Conservation (phyloP, 768 basidiomycete species). For the Lentinula edodes region DNA sequence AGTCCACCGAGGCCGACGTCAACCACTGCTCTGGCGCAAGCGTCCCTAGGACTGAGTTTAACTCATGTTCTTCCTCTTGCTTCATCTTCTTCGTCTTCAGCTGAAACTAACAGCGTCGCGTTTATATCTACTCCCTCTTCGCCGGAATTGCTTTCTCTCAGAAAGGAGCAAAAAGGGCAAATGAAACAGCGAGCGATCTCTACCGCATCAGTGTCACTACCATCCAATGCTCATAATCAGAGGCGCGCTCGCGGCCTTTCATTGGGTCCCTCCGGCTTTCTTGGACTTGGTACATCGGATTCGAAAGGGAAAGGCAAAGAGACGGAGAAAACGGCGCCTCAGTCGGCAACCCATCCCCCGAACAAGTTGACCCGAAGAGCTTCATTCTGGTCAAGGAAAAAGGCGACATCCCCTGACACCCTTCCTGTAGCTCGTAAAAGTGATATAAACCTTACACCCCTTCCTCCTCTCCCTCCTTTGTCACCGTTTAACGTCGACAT, state of each 20-base stretch:
- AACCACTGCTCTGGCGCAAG: slow-evolving; percentile 44
- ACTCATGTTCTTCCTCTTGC: slow-evolving; percentile 44
- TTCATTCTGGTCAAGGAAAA: slow-evolving; percentile 65
- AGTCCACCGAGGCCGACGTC: slow-evolving; percentile 21
- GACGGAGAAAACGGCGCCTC: slow-evolving; percentile 19
- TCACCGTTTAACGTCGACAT: slow-evolving; percentile 38
- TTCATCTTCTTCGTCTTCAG: slow-evolving; percentile 34
- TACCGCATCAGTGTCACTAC: slow-evolving; percentile 13
- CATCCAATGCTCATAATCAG: slow-evolving; percentile 6
- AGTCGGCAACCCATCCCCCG: slow-evolving; percentile 14
- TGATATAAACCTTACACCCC: slow-evolving; percentile 19
- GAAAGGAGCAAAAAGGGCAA: slow-evolving; percentile 41
- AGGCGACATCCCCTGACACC: slow-evolving; percentile 17
- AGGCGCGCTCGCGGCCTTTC: slow-evolving; percentile 52
- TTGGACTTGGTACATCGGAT: slow-evolving; percentile 29
- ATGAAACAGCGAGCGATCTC: slow-evolving; percentile 29
- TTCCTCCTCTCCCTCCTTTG: slow-evolving; percentile 35
- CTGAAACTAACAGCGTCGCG: slow-evolving; percentile 45
- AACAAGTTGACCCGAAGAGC: slow-evolving; percentile 48
- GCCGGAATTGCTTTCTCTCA: slow-evolving; percentile 13
- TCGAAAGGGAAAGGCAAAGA: slow-evolving; percentile 46
- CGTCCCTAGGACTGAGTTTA: slow-evolving; percentile 53
- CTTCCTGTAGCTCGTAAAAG: not conserved
- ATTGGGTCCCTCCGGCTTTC: slow-evolving; percentile 39
- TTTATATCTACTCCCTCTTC: slow-evolving; percentile 26